phyloP scores from a whole-genome alignment of 2,329 filamentous ascomycete genomes.

The Ophiostoma australiae region DNA sequence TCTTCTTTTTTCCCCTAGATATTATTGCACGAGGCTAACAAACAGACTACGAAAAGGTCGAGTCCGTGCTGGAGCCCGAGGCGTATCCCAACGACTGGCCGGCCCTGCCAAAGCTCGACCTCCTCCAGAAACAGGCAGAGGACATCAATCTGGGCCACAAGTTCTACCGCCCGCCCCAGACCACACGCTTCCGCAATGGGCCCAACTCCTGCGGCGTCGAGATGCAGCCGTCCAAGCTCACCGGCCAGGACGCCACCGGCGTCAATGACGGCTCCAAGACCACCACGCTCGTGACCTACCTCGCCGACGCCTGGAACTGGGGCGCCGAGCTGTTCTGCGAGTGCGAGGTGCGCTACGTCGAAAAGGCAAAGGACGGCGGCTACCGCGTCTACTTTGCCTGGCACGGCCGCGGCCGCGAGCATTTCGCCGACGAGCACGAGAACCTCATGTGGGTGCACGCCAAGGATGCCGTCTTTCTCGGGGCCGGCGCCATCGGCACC shows the following conservation, averaged over 20 bases:
- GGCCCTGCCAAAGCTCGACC: slow-evolving; percentile 51
- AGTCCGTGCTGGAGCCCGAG: slow-evolving; percentile 53
- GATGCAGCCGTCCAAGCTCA: slow-evolving; percentile 56
- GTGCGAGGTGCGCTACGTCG: slow-evolving; percentile 60
- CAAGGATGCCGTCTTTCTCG: slow-evolving; percentile 60
- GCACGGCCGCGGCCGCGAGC: slow-evolving; percentile 54
- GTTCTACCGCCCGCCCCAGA: slow-evolving; percentile 55
- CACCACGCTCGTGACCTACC: slow-evolving; percentile 60
- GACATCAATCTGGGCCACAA: slow-evolving; percentile 47
- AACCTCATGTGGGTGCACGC: slow-evolving; percentile 65
- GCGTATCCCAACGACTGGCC: slow-evolving; percentile 56
- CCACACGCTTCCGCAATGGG: slow-evolving; percentile 57
- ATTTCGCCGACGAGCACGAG: slow-evolving; percentile 52
- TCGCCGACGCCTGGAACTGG: slow-evolving; percentile 67
- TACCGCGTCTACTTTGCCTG: slow-evolving; percentile 62
- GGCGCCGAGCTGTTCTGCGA: slow-evolving; percentile 67
- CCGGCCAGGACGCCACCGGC: slow-evolving; percentile 59
- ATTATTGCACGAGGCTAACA: not conserved
- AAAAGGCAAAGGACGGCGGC: slow-evolving; percentile 49
- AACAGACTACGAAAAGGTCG: slow-evolving; percentile 54
- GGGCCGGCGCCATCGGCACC: slow-evolving; percentile 59
- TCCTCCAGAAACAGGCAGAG: slow-evolving; percentile 54
- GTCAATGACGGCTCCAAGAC: slow-evolving; percentile 65
- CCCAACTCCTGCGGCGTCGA: slow-evolving; percentile 60
- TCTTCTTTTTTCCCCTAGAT: not conserved